These are phyloP conservation scores for Ilyonectria robusta DNA, from an alignment of 2,329 filamentous ascomycete species.

Conservation along the genomic window DNA sequence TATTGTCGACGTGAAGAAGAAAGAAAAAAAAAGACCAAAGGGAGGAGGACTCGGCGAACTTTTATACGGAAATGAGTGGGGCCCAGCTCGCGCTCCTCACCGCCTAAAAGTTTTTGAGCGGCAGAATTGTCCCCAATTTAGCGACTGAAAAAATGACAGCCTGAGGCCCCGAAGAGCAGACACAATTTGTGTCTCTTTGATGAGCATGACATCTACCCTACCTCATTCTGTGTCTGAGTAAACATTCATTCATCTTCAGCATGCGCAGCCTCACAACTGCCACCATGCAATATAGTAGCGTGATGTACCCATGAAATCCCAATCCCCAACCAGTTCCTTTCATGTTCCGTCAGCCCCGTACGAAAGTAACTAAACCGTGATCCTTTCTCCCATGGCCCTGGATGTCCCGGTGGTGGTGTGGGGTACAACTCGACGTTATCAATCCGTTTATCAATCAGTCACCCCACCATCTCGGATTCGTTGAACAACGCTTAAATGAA, in stretches of 20 bases:
- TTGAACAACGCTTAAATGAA: background rate
- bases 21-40: constrained; percentile 60
- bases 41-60: constrained; percentile 40
- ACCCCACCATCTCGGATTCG: background rate
- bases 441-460: background rate
- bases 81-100: constrained; percentile 34
- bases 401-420: background rate
- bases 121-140: constrained; percentile 25
- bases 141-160: background rate
- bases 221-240: too few species aligned
- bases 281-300: too few species aligned
- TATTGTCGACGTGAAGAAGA: constrained; percentile 74
- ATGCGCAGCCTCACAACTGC: too few species aligned
- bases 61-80: constrained; percentile 57
- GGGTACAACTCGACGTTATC: background rate
- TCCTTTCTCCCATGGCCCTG: too few species aligned
- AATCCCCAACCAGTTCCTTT: too few species aligned
- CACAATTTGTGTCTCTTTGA: too few species aligned
- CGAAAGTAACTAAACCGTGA: too few species aligned
- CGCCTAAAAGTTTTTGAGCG: constrained; percentile 47
- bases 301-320: too few species aligned
- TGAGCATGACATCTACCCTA: too few species aligned
- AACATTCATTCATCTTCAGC: too few species aligned
- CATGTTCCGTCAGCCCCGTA: too few species aligned
- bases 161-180: background rate